Conservation (phyloP, 176 grass and related monocot genomes). For the Canna indica region DNA sequence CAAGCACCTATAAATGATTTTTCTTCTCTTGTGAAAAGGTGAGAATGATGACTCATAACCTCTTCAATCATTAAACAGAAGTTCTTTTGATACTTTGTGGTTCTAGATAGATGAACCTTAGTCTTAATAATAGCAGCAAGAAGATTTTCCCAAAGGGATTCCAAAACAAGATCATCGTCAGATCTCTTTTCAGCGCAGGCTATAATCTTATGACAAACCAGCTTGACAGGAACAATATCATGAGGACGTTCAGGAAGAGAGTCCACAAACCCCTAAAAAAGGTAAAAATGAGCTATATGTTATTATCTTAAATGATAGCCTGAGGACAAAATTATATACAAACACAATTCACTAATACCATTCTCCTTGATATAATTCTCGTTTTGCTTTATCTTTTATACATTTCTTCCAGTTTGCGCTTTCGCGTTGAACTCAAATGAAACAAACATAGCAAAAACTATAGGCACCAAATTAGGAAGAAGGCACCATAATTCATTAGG, state of each 20-base stretch:
- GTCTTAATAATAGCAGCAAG: constrained; percentile 32
- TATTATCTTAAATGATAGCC: neutral
- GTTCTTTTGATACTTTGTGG: constrained; percentile 57
- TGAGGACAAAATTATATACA: neutral
- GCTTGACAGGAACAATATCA: constrained; percentile 55
- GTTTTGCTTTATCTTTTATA: neutral
- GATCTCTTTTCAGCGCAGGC: constrained; percentile 14
- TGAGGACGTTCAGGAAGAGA: constrained; percentile 34
- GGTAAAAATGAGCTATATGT: neutral
- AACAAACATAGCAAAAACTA: neutral
- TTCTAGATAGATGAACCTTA: constrained; percentile 27
- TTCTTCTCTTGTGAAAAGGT: constrained; percentile 58
- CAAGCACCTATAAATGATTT: constrained; percentile 62
- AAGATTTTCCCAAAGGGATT: constrained; percentile 54
- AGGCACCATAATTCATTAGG: neutral
- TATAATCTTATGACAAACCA: constrained; percentile 44
- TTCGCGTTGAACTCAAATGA: neutral
- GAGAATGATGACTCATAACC: constrained; percentile 61
- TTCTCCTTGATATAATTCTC: neutral
- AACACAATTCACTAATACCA: too few relatives aligned
- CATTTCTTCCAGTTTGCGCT: neutral
- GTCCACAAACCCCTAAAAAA: constrained; percentile 52
- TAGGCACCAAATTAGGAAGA: too few relatives aligned
- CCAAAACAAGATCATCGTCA: constrained; percentile 18
- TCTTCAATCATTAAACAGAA: constrained; percentile 67